Conservation (phyloP, 352 stramenopile genomes). For the Phytophthora europaea region DNA sequence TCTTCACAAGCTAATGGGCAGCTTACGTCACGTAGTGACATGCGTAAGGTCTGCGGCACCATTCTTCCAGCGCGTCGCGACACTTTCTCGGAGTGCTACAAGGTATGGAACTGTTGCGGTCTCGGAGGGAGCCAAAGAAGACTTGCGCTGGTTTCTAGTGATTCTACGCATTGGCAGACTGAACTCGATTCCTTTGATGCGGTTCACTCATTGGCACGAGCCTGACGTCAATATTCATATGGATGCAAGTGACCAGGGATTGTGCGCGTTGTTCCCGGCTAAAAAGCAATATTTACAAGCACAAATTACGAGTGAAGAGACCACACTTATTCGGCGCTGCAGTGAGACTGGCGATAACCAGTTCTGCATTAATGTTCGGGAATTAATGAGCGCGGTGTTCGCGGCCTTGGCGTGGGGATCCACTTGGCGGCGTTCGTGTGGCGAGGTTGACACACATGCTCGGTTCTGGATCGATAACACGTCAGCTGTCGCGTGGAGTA, state of each 20-base stretch:
- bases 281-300: neutral
- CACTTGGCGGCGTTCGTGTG: too few relatives aligned
- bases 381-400: too few relatives aligned
- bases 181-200: neutral
- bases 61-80: neutral
- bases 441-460: neutral
- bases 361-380: too few relatives aligned
- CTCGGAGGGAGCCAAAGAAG: neutral
- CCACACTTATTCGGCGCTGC: too few relatives aligned
- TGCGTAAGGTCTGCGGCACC: neutral
- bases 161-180: neutral
- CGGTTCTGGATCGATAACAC: neutral
- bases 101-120: neutral
- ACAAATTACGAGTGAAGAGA: neutral
- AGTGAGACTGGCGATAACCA: too few relatives aligned
- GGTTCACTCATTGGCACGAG: neutral
- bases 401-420: too few relatives aligned
- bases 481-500: neutral
- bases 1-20: neutral
- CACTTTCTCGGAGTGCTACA: neutral
- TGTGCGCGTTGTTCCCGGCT: neutral
- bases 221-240: neutral
- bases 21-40: neutral
- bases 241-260: neutral
- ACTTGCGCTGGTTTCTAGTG: neutral